Percentiles rank a stretch among this genome's conserved stretches.
phyloP scores from a whole-genome alignment of 306 rosid genomes.

The Quillaja saponaria region DNA sequence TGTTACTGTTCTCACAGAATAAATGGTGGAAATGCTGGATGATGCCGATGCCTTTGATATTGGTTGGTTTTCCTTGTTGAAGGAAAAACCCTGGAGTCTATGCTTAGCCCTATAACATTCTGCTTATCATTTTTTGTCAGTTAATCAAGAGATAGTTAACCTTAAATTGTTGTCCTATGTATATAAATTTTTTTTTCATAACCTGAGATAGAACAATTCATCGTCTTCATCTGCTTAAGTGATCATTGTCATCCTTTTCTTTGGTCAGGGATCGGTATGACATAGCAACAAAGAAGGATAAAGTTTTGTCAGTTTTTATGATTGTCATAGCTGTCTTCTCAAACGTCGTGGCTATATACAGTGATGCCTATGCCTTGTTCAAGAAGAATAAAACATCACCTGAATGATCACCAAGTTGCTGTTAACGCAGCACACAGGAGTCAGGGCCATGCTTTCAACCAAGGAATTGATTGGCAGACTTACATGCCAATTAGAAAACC shows the following conservation, averaged over 20 bases:
- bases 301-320: slow-evolving; percentile 63
- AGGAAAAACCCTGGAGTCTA: no score
- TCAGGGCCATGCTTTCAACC: slow-evolving; percentile 20
- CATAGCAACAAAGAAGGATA: slow-evolving; percentile 76
- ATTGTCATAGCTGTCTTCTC: slow-evolving; percentile 72
- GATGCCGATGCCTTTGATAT: no score
- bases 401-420: slow-evolving; percentile 27
- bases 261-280: slow-evolving; percentile 63
- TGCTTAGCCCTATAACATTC: no score
- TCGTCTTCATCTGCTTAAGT: slow-evolving; percentile 11
- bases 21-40: no score
- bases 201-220: no score
- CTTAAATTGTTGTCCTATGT: no score
- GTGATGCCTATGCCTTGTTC: slow-evolving; percentile 68
- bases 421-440: slow-evolving; percentile 1
- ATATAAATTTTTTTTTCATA: no score
- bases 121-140: no score
- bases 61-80: no score
- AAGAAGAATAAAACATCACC: slow-evolving; percentile 37
- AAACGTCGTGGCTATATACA: slow-evolving; percentile 69
- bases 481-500: slow-evolving; percentile 28
- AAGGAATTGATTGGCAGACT: slow-evolving; percentile 25
- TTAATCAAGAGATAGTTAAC: no score
- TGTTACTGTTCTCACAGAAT: no score
- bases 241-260: slow-evolving; percentile 2